Conservation (phyloP, 305 asterid species). For the Plantago lanceolata region DNA sequence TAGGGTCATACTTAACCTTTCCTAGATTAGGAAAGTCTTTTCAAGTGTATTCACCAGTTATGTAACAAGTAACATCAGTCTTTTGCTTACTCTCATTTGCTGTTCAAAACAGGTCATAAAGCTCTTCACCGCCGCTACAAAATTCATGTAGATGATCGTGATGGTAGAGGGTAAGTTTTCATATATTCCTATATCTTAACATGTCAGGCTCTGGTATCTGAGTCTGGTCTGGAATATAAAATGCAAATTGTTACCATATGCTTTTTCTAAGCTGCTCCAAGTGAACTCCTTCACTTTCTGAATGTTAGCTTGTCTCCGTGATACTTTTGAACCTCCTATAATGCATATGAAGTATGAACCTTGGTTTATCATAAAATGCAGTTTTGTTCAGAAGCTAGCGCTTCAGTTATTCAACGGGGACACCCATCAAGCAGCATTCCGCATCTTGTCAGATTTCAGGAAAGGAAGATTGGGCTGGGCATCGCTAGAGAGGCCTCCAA, state of each 20-base stretch:
- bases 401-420: slow-evolving; percentile 76
- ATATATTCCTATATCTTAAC: slow-evolving; percentile 11
- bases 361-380: slow-evolving; percentile 31
- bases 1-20: too few species aligned
- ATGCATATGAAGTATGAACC: background rate
- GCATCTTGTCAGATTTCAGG: slow-evolving; percentile 80
- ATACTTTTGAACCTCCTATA: background rate
- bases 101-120: slow-evolving; percentile 51
- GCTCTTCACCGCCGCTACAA: slow-evolving; percentile 71
- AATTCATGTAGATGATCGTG: slow-evolving; percentile 53
- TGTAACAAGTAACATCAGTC: background rate
- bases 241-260: background rate
- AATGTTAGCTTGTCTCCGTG: slow-evolving; percentile 1
- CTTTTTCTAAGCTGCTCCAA: background rate
- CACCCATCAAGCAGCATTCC: slow-evolving; percentile 77
- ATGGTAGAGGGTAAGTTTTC: slow-evolving; percentile 61
- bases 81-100: slow-evolving; percentile 1
- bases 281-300: background rate
- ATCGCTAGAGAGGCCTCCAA: slow-evolving; percentile 81
- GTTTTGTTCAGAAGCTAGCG: slow-evolving; percentile 80
- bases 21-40: too few species aligned
- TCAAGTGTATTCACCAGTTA: too few species aligned
- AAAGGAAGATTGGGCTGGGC: slow-evolving; percentile 87
- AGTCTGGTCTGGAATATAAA: slow-evolving; percentile 2
- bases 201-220: slow-evolving; percentile 8